Conservation (phyloP, 2,329 filamentous ascomycete species). For the Apiospora rasikravindrae region DNA sequence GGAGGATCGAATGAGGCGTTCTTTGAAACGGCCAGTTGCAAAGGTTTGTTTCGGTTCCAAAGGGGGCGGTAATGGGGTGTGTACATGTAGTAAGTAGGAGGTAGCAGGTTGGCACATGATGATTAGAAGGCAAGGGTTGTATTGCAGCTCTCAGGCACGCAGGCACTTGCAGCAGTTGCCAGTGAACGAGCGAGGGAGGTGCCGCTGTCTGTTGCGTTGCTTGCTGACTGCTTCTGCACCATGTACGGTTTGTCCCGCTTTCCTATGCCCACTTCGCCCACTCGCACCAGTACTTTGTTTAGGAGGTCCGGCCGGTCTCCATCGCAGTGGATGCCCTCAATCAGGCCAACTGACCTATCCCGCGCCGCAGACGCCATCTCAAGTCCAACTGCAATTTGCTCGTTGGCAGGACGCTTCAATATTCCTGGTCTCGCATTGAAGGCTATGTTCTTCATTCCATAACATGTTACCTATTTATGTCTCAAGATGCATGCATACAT, state of each 20-base stretch:
- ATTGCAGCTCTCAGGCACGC: neutral
- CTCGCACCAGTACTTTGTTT: neutral
- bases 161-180: neutral
- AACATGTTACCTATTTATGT: neutral
- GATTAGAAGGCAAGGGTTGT: neutral
- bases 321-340: neutral
- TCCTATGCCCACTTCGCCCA: neutral
- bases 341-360: constrained; percentile 8
- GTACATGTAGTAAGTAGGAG: neutral
- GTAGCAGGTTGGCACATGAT: neutral
- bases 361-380: neutral
- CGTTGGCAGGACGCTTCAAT: neutral
- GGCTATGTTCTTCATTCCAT: neutral
- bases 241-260: constrained; percentile 6
- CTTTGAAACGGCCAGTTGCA: neutral
- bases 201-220: neutral
- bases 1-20: neutral
- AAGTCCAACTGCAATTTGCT: constrained; percentile 7
- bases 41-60: neutral
- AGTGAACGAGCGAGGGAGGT: neutral
- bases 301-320: constrained; percentile 8
- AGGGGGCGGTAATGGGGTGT: neutral
- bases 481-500: neutral
- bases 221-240: neutral
- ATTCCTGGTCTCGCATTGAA: neutral